Percentiles rank a stretch among this genome's conserved stretches.
These are phyloP conservation scores for Phylloporus sp. DNA, from an alignment of 768 basidiomycete species.

Conservation along the genomic window DNA sequence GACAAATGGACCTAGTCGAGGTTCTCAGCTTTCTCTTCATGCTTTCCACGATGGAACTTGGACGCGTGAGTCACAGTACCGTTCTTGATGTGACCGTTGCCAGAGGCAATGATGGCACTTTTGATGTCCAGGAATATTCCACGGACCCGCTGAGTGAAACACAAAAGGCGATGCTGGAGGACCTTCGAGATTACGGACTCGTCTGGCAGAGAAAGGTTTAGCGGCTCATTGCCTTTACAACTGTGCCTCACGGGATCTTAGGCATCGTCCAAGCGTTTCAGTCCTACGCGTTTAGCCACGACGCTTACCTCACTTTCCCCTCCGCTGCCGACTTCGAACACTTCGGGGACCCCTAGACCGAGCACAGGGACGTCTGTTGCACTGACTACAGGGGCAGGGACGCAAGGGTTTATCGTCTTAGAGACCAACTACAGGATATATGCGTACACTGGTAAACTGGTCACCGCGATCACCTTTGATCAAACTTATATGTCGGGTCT, in stretches of 20 bases:
- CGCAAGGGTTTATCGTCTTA: slow-evolving; percentile 90
- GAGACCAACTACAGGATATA: slow-evolving; percentile 99
- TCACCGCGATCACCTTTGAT: slow-evolving; percentile 9
- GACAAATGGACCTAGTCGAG: slow-evolving; percentile 89
- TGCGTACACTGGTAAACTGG: slow-evolving; percentile 81
- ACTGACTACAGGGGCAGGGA: slow-evolving; percentile 48
- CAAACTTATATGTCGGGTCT: slow-evolving; percentile 17
- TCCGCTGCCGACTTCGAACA: slow-evolving; percentile 58
- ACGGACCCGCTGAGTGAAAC: slow-evolving; percentile 74
- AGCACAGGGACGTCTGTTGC: slow-evolving; percentile 21
- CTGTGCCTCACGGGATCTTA: slow-evolving; percentile 25
- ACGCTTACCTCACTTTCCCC: slow-evolving; percentile 91
- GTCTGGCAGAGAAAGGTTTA: slow-evolving; percentile 80
- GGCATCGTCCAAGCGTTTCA: slow-evolving; percentile 79
- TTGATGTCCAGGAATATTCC: slow-evolving; percentile 73
- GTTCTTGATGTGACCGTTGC: background rate
- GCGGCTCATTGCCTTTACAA: slow-evolving; percentile 15
- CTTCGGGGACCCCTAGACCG: slow-evolving; percentile 16
- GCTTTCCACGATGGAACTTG: slow-evolving; percentile 94
- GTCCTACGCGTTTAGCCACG: slow-evolving; percentile 91
- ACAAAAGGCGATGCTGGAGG: slow-evolving; percentile 83
- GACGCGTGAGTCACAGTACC: slow-evolving; percentile 51
- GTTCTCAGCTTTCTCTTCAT: slow-evolving; percentile 94
- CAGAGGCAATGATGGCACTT: background rate
- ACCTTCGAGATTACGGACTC: slow-evolving; percentile 92